These are phyloP conservation scores for Ophiocordyceps australis DNA, from an alignment of 2,329 filamentous ascomycete genomes.

Conservation along the genomic window DNA sequence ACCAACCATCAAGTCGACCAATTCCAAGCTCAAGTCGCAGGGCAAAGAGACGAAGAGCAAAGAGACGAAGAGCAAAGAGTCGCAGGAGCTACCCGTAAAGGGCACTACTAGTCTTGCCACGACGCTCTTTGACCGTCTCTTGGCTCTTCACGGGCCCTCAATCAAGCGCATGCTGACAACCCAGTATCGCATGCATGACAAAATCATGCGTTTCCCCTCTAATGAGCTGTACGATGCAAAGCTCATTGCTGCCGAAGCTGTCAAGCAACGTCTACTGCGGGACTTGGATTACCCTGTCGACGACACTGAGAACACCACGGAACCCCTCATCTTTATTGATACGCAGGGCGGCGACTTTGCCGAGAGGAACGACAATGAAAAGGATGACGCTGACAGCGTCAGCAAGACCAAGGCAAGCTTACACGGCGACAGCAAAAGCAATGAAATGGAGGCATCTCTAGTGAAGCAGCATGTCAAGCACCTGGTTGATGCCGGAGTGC, in stretches of 20 bases:
- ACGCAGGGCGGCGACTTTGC: conserved; percentile 89
- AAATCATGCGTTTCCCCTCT: conserved; percentile 89
- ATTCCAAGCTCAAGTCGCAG: conserved; percentile 25
- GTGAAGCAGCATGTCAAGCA: conserved; percentile 61
- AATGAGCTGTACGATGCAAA: conserved; percentile 70
- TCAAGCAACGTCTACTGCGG: conserved; percentile 56
- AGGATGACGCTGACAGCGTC: conserved; percentile 21
- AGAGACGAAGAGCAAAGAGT: conserved; percentile 13
- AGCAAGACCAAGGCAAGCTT: conserved; percentile 26
- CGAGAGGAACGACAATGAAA: conserved; percentile 63
- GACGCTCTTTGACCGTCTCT: conserved; percentile 83
- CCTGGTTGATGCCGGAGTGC: conserved; percentile 64
- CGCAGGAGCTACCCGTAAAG: conserved; percentile 25
- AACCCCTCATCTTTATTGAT: conserved; percentile 85
- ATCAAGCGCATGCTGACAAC: conserved; percentile 94
- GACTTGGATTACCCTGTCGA: conserved; percentile 62
- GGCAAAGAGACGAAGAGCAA: conserved; percentile 16
- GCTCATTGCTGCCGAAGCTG: conserved; percentile 63
- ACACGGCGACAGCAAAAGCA: conserved; percentile 58
- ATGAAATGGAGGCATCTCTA: conserved; percentile 73
- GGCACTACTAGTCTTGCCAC: conserved; percentile 57
- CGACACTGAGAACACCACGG: conserved; percentile 70
- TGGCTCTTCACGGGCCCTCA: conserved; percentile 58
- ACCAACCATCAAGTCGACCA: conserved; percentile 77
- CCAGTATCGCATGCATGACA: conserved; percentile 95